These are phyloP conservation scores for Trichoderma polysporum DNA, from an alignment of 2,329 filamentous ascomycete genomes.

Conservation along the genomic window DNA sequence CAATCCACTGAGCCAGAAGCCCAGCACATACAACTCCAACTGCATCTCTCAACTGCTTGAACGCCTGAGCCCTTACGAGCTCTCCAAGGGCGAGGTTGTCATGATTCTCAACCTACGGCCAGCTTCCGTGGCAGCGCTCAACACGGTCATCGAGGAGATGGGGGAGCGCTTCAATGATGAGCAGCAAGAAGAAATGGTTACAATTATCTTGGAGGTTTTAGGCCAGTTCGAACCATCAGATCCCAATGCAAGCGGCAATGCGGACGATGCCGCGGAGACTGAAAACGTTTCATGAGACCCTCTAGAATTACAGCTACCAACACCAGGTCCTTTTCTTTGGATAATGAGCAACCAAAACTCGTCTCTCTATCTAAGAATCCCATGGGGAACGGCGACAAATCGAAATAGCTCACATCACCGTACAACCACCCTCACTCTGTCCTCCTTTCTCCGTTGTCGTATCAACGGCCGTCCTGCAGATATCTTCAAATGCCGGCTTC, in stretches of 20 bases:
- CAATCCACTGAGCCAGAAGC: slow-evolving; percentile 56
- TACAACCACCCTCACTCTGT: slow-evolving; percentile 56
- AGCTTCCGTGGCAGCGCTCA: slow-evolving; percentile 55
- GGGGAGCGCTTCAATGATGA: slow-evolving; percentile 58
- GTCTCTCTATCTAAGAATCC: not conserved
- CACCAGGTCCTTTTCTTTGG: not conserved
- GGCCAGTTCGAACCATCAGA: slow-evolving; percentile 47
- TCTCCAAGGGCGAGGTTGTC: slow-evolving; percentile 67
- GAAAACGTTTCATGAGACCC: slow-evolving; percentile 30
- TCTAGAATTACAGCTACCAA: not conserved
- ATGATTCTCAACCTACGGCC: slow-evolving; percentile 69
- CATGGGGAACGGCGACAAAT: not conserved
- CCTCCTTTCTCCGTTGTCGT: slow-evolving; percentile 48
- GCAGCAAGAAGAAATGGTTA: slow-evolving; percentile 58
- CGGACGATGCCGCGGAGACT: slow-evolving; percentile 39
- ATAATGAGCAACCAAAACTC: not conserved
- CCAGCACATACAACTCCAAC: slow-evolving; percentile 51
- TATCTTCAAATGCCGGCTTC: slow-evolving; percentile 58
- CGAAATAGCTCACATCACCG: slow-evolving; percentile 44
- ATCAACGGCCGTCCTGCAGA: slow-evolving; percentile 55
- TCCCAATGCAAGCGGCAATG: slow-evolving; percentile 35
- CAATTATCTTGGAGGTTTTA: slow-evolving; percentile 56
- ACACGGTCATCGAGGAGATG: slow-evolving; percentile 66
- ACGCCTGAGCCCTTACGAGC: slow-evolving; percentile 54
- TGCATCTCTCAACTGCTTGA: slow-evolving; percentile 55